A percentile compares a stretch with the other conserved stretches of the same genome.
Conservation (phyloP, 768 basidiomycete species). For the Leccinum broughii region DNA sequence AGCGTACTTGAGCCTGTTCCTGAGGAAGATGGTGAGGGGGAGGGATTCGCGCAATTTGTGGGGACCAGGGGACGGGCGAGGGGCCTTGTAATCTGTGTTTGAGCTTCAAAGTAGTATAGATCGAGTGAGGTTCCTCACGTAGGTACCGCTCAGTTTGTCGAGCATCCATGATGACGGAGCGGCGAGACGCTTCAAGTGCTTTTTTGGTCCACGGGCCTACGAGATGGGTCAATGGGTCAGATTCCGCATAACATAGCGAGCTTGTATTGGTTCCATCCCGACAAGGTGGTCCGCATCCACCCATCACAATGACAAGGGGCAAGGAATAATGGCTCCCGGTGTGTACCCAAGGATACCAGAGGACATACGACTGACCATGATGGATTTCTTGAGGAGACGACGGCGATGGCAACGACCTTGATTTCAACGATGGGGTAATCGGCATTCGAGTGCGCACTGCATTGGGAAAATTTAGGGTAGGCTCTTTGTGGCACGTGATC, state of each 20-base stretch:
- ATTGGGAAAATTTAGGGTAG: conserved; percentile 26
- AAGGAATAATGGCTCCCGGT: neutral
- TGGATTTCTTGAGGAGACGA: conserved; percentile 30
- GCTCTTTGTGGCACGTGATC: conserved; percentile 25
- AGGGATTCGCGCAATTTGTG: conserved; percentile 99
- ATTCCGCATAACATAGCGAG: neutral
- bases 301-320: conserved; percentile 14
- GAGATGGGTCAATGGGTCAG: conserved; percentile 24
- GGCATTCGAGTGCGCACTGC: neutral
- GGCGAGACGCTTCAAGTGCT: conserved; percentile 96
- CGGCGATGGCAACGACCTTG: conserved; percentile 24
- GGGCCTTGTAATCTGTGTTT: conserved; percentile 58
- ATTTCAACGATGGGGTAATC: conserved; percentile 17
- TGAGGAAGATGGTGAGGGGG: conserved; percentile 95
- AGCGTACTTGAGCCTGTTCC: conserved; percentile 99
- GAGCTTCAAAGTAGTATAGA: conserved; percentile 2
- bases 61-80: conserved; percentile 96
- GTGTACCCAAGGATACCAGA: neutral
- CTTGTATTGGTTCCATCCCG: conserved; percentile 22
- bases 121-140: conserved; percentile 52
- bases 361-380: conserved; percentile 33
- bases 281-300: conserved; percentile 26
- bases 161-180: conserved; percentile 99
- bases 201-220: conserved; percentile 97
- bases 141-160: conserved; percentile 95